Conservation (phyloP, 306 rosid species). For the Cucurbita moschata region DNA sequence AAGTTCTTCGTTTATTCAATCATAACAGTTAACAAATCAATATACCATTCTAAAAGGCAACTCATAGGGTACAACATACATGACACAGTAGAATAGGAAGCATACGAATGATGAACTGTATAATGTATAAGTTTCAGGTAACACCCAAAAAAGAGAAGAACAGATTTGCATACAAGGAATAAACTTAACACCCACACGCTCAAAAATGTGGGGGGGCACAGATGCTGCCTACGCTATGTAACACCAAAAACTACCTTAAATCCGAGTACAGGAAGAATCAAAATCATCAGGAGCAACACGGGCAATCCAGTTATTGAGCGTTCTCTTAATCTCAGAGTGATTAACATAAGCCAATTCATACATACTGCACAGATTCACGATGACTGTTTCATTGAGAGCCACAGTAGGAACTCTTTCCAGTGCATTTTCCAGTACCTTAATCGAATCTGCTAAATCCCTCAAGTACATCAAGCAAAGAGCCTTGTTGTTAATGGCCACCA, state of each 20-base stretch:
- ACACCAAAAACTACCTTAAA: slow-evolving; percentile 35
- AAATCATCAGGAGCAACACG: slow-evolving; percentile 96
- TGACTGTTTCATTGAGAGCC: slow-evolving; percentile 69
- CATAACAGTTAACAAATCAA: neutral
- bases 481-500: slow-evolving; percentile 68
- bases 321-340: slow-evolving; percentile 79
- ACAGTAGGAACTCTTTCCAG: slow-evolving; percentile 85
- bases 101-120: neutral
- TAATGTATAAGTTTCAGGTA: neutral
- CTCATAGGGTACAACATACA: neutral
- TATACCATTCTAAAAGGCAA: neutral
- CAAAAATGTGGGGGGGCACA: neutral
- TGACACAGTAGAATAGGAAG: neutral
- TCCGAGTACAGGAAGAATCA: slow-evolving; percentile 63
- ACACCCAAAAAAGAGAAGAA: neutral
- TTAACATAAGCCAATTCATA: slow-evolving; percentile 89
- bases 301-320: slow-evolving; percentile 84
- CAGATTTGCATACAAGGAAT: neutral
- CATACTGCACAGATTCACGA: slow-evolving; percentile 90
- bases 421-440: slow-evolving; percentile 70
- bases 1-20: neutral
- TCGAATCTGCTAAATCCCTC: slow-evolving; percentile 86
- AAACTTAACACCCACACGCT: neutral
- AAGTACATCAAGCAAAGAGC: slow-evolving; percentile 88
- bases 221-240: neutral